Base-by-base conservation (phyloP, 2,329 filamentous ascomycete species). In the Cladosporium halotolerans region DNA sequence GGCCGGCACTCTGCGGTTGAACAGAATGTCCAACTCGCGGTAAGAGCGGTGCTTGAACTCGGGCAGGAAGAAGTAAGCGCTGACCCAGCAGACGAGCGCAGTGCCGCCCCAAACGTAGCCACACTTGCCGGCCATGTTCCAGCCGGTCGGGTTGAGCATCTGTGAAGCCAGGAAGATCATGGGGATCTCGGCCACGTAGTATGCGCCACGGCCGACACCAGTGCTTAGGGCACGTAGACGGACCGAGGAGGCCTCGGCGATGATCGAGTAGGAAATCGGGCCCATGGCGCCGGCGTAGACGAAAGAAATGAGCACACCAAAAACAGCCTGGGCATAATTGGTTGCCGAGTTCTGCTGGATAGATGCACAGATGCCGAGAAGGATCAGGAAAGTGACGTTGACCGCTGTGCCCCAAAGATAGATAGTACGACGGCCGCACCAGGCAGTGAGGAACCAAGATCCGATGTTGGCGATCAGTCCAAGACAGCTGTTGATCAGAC, bases 151-250 rank as follows among this genome's bases (percentile, higher is more conserved):
- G 72, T 96, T 96, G 40, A 95, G 79, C 90, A 96, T 96, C 72
- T 95, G 95, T 0, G 90, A 90, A 0, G 89, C 93, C 39, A 96
- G 71, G 4, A 95, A 85, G 47, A 83, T 85, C 66, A 84, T 88
- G 62, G 95, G 73, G 60, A 96, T 95, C 58, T 81, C 85, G 36
- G 91, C 86, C 45, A 95, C 74, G 63, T 92, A 90, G 76, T 74
- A 78, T 9, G 89, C 73, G 61, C 88, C 88, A 52, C 90, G 85
- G 1, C 87, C 89, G 2, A 96, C 79, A 1, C 93, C 90, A 16
- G 95, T 86, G 0, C 90, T 95, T 76, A 96, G 96, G 74, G 95
- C 90, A 66, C 91, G 86, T 31, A 96, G 78, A 1, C 90, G 81
- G 13, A 88, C 82, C 0, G 89, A 89, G 0, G 88, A 90, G 16